Evolutionary conservation across 2,329 filamentous ascomycete genomes (phyloP), one percentile per base, ranked within the genome.

Genomic region (Alternaria solani): DNA sequence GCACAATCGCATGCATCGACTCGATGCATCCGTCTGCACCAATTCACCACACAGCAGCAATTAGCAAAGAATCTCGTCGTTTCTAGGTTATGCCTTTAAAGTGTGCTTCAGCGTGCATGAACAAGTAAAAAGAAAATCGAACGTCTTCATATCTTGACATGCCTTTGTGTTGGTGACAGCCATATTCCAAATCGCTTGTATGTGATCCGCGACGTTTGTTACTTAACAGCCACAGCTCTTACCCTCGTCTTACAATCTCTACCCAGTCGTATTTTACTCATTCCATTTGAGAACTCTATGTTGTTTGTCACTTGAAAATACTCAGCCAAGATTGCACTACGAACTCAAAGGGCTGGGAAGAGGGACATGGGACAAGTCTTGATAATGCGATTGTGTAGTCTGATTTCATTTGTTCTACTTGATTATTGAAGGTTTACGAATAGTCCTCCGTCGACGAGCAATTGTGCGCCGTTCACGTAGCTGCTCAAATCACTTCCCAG

Each of bases 371-470:
- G 18, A 14, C 16, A 30, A 5, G 25, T 30, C 20, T 47, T 7
- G 14, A 11, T 47, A 3, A 32, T n/a, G 8, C 14, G 25, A 23
- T 7, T 12, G 43, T 47, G n/a, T 47, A 28, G 14, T 47, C 26
- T 7, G 18, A 26, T n/a, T n/a, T 14, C 18, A 47, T 7, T 8
- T 20, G 25, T 20, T 42, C 43, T 47, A 47, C 16, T 14, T 43
- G 25, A 20, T 55, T 14, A 65, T 42, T 77, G 75, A 52, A 96
- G 81, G 79, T 96, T 96, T 16, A 96, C 93, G 83, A 95, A 97
- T 63, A 94, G 77, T 0, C 94, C 93, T 11, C 93, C 94, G 79
- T 97, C 93, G 14, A 97, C 93, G 64, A 97, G 78, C 67, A 97
- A 74, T 79, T 95, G 92, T 16, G 92, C 89, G 0, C 93, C 93